Conservation (phyloP, 768 basidiomycete species). For the Podaxis rugospora region DNA sequence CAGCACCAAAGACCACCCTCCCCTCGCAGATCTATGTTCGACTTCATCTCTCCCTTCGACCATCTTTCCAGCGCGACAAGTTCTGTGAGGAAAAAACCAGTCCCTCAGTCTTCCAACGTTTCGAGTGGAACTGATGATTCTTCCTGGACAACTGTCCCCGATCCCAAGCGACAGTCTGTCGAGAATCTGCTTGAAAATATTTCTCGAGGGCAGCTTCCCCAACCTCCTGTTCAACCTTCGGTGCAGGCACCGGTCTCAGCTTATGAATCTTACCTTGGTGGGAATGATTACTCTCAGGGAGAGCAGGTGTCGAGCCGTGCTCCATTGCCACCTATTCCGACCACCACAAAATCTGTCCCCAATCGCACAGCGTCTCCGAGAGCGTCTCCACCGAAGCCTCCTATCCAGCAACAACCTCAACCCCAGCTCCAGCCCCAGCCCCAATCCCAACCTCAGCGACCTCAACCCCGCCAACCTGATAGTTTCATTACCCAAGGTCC, state of each 20-base stretch:
- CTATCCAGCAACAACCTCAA: constrained; percentile 39
- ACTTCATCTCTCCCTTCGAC: constrained; percentile 82
- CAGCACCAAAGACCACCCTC: constrained; percentile 56
- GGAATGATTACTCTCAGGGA: constrained; percentile 41
- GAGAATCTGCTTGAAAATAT: constrained; percentile 78
- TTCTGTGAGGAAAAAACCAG: constrained; percentile 66
- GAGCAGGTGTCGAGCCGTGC: constrained; percentile 38
- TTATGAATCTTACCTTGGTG: constrained; percentile 41
- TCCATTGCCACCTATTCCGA: constrained; percentile 62
- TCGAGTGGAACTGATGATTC: constrained; percentile 54
- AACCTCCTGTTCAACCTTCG: constrained; percentile 28
- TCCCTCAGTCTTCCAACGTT: constrained; percentile 39
- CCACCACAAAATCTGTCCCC: constrained; percentile 27
- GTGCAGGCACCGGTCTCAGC: constrained; percentile 33
- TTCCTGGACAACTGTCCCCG: constrained; percentile 46
- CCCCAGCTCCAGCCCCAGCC: constrained; percentile 39
- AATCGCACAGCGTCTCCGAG: constrained; percentile 52
- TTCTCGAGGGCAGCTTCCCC: constrained; percentile 43
- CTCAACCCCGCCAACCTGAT: constrained; percentile 18
- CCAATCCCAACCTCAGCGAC: constrained; percentile 33
- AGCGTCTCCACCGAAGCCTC: constrained; percentile 61
- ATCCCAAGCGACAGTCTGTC: constrained; percentile 79
- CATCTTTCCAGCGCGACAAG: constrained; percentile 54
- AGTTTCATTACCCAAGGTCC: constrained; percentile 11
- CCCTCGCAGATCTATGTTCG: constrained; percentile 78